Evolutionary conservation across 768 basidiomycete genomes (phyloP), one percentile per base, ranked within the genome.

Genomic region (Boletus rubroflammeus): DNA sequence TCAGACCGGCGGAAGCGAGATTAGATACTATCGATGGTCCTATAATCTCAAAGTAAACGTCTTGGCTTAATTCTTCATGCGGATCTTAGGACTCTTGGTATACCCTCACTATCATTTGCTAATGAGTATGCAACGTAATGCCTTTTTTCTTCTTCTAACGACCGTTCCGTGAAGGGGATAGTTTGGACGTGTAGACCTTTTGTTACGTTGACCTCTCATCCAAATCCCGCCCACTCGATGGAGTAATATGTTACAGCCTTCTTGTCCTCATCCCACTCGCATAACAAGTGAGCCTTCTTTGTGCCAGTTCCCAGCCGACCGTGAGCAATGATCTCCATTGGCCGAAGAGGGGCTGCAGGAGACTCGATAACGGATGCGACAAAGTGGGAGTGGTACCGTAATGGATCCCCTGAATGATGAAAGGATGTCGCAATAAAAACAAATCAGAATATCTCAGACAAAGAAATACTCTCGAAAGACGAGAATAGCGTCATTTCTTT

Each of bases 341-440:
- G 94, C 45, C 80, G 76, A 47, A 99, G 76, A 2, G 77, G 59
- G 13, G 82, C 65, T 44, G 69, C 58, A 2, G 82, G 81, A 7
- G 88, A 83, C 13, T 88, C 80, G 29, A 92, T 70, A 13, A 97
- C 89, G 6, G 89, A 85, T 21, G 89, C 89, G 21, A 86, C 85
- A 67, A 98, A 98, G 69, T 99, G 97, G 3, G 96, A 97, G 66
- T 99, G 97, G 69, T 96, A 99, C 25, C 97, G 82, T 48, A 98
- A 73, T 9, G 95, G 93, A 68, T 99, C 94, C 51, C 93, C 93
- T 96, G 56, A 28, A 35, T 26, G 34, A 39, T 43, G 49, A 43
- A 28, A 43, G 47, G 19, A 59, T 28, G n/a, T 29, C 26, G 15
- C 31, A 23, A 50, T 8, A 56, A 34, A 34, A 31, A 25, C 23